Evolutionary conservation across 768 basidiomycete species (phyloP), one percentile per base, ranked within the genome.

Genomic region (Collybia mongolica): DNA sequence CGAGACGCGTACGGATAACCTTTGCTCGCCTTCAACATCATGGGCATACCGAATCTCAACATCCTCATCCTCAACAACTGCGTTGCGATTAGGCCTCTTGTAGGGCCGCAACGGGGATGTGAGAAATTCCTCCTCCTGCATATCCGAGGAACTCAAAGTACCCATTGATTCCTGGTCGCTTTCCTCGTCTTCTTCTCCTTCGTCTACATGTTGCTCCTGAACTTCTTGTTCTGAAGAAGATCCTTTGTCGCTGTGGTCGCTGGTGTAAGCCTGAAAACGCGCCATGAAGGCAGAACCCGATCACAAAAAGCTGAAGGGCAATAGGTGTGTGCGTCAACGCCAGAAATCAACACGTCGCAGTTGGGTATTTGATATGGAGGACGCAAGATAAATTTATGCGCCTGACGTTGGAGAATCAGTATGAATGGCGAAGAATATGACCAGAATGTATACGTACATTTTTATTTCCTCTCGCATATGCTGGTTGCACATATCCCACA

Each of bases 191-290:
- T 61, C 65, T 26, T 59, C 59, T 8, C 61, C 60, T 14, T 66
- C 69, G 44, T 60, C 65, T 18, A 67, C 62, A 39, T 50, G 12
- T 47, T 57, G 42, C 28, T 56, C 32, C 26, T 44, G 45, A 19
- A 52, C 44, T 45, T 67, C 60, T 39, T 63, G 46, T 36, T 65
- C 63, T 52, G 66, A 46, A 49, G 67, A 59, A 5, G 66, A 54
- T 24, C 70, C 68, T 28, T 73, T 72, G 46, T 77, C 79, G 62
- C 80, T 77, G 61, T 80, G 80, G 62, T 83, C 84, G 65, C 79
- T 82, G 14, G 72, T 70, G 62, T 79, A 78, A 28, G 86, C 86
- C 50, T 80, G 77, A 70, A 88, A 89, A 46, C 86, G 83, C 51
- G 84, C 75, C 85, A 88, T 88, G 32, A 53, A 41, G 6, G 41